These are phyloP conservation scores for Moniliella sp. DNA, from an alignment of 1,284 basidiomycete genomes.

Conservation along the genomic window DNA sequence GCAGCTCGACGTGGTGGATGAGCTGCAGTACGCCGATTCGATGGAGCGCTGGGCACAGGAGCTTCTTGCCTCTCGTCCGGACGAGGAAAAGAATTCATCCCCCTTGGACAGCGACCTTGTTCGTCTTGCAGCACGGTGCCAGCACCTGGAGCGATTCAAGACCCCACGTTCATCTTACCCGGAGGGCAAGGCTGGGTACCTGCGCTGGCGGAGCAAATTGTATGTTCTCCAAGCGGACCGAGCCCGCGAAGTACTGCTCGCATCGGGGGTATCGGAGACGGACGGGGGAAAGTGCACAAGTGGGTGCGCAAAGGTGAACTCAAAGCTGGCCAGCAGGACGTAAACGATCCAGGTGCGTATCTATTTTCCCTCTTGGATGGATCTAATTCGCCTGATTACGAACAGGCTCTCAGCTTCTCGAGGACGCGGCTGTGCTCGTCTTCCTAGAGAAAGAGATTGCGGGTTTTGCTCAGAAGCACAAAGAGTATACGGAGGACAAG, in stretches of 20 bases:
- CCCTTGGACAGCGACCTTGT: constrained; percentile 11
- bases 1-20: constrained; percentile 9
- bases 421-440: constrained; percentile 27
- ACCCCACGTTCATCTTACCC: constrained; percentile 19
- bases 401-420: constrained; percentile 9
- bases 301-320: constrained; percentile 1
- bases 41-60: constrained; percentile 10
- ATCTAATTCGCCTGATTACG: too few species aligned
- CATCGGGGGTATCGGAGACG: constrained; percentile 7
- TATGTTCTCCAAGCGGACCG: constrained; percentile 21
- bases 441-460: constrained; percentile 22
- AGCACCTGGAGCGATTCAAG: constrained; percentile 26
- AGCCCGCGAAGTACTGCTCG: constrained; percentile 10
- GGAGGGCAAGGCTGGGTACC: constrained; percentile 26
- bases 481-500: constrained; percentile 16
- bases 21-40: constrained; percentile 22
- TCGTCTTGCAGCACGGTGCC: constrained; percentile 22
- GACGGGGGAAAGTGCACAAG: constrained; percentile 13
- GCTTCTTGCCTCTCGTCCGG: constrained; percentile 1
- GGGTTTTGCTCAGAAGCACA: constrained; percentile 14
- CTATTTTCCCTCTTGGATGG: too few species aligned
- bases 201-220: constrained; percentile 23
- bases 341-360: neutral
- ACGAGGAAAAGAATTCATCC: constrained; percentile 4
- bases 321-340: neutral